phyloP scores from a whole-genome alignment of 495 filamentous ascomycete species.

The Elasticomyces elasticus region DNA sequence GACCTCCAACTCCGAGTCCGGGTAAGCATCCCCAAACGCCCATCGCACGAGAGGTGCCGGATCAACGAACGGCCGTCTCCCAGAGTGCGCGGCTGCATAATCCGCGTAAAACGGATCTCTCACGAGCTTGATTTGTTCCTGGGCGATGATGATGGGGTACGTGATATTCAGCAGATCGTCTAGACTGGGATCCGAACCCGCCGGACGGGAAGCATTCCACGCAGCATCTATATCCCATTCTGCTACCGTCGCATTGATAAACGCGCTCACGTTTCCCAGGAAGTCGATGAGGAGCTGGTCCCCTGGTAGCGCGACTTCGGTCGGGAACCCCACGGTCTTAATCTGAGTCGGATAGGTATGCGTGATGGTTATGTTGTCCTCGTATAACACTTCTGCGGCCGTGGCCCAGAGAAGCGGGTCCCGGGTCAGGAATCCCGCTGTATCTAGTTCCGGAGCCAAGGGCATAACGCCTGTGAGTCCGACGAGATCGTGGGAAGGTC shows the following conservation, averaged over 20 bases:
- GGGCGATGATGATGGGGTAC: conserved; percentile 10
- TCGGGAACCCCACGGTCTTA: conserved; percentile 21
- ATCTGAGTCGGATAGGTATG: conserved; percentile 25
- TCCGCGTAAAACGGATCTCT: conserved; percentile 33
- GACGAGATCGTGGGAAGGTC: conserved; percentile 41
- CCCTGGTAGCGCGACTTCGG: conserved; percentile 11
- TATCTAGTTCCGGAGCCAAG: conserved; percentile 39
- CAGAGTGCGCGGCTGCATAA: conserved; percentile 31
- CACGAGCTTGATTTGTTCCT: conserved; percentile 25
- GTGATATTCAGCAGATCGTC: conserved; percentile 12
- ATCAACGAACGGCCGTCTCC: conserved; percentile 32
- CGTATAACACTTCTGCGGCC: conserved; percentile 25
- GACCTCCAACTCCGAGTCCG: conserved; percentile 28
- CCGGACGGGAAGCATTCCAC: conserved; percentile 19
- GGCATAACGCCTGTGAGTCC: conserved; percentile 37
- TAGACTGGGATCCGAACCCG: conserved; percentile 6
- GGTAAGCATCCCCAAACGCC: conserved; percentile 41
- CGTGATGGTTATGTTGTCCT: conserved; percentile 24
- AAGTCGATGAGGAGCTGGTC: conserved; percentile 26
- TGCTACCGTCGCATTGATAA: conserved; percentile 22
- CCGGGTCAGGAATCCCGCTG: conserved; percentile 34
- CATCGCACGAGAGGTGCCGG: conserved; percentile 44
- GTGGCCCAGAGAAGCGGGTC: conserved; percentile 16
- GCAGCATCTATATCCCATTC: conserved; percentile 22
- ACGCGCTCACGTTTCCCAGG: conserved; percentile 20